phyloP scores from a whole-genome alignment of 495 filamentous ascomycete genomes.

The Xylaria palmicola region DNA sequence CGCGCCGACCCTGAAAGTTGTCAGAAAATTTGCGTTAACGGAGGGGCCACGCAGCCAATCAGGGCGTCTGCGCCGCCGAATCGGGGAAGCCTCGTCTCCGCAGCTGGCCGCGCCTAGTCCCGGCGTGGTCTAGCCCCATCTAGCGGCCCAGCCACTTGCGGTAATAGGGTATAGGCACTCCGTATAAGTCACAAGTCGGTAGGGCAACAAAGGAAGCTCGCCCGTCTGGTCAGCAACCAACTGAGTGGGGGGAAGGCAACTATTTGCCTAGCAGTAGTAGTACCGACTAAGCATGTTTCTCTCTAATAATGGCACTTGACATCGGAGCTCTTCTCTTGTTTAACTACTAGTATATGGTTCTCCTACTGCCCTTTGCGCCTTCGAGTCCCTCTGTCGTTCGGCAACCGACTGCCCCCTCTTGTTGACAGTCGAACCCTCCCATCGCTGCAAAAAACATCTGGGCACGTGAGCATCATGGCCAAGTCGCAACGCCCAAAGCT shows the following conservation, averaged over 20 bases:
- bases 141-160: background rate
- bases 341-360: too few species aligned
- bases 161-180: background rate
- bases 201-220: too few species aligned
- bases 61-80: background rate
- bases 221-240: too few species aligned
- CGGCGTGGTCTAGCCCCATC: background rate
- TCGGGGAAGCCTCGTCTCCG: constrained; percentile 1
- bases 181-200: background rate
- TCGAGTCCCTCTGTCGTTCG: background rate
- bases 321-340: too few species aligned
- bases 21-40: background rate
- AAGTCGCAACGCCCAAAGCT: constrained; percentile 34
- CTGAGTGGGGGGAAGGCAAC: too few species aligned
- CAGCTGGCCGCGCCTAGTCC: constrained; percentile 6
- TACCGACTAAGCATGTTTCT: too few species aligned
- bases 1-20: background rate
- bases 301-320: too few species aligned
- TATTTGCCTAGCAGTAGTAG: too few species aligned
- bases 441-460: background rate
- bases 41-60: background rate
- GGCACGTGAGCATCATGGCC: constrained; percentile 29
- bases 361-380: too few species aligned
- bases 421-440: background rate
- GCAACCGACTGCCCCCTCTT: background rate